A percentile compares a stretch with the other conserved stretches of the same genome.
Evolutionary conservation across 2,329 filamentous ascomycete genomes (phyloP).

Genomic region (Pseudocercospora fijiensis): DNA sequence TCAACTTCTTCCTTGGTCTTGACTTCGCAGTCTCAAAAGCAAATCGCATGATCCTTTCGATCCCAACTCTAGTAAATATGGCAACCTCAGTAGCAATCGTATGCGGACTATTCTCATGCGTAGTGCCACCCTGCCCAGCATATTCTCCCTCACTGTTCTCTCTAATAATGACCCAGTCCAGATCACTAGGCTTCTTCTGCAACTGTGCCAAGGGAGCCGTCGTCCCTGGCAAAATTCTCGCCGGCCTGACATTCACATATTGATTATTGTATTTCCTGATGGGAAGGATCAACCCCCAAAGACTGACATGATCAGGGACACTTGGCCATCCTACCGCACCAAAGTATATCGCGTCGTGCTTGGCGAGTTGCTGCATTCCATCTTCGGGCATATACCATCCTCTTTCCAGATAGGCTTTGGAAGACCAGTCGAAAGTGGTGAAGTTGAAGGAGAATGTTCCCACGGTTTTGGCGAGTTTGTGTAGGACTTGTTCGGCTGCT

Average conservation of each 20-base stretch:
- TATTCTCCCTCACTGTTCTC: conserved; percentile 53
- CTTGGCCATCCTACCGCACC: conserved; percentile 61
- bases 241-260: conserved; percentile 65
- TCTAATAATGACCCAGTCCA: conserved; percentile 51
- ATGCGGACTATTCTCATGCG: conserved; percentile 43
- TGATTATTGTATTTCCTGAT: conserved; percentile 68
- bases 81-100: conserved; percentile 49
- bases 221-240: conserved; percentile 46
- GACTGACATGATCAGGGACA: conserved; percentile 63
- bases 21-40: conserved; percentile 49
- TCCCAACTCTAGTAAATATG: conserved; percentile 48
- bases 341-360: conserved; percentile 58
- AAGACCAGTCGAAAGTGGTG: conserved; percentile 53
- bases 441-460: conserved; percentile 53
- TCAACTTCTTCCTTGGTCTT: conserved; percentile 48
- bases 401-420: conserved; percentile 50
- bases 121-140: conserved; percentile 47
- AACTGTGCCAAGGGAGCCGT: conserved; percentile 43
- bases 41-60: conserved; percentile 51
- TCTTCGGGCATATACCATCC: conserved; percentile 56
- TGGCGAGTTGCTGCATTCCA: conserved; percentile 51
- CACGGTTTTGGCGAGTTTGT: conserved; percentile 46
- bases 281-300: conserved; percentile 66
- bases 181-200: conserved; percentile 36
- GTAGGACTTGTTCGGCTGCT: conserved; percentile 52